Base-by-base conservation (phyloP, 2,329 filamentous ascomycete species). In the Sclerotinia trifoliorum region DNA sequence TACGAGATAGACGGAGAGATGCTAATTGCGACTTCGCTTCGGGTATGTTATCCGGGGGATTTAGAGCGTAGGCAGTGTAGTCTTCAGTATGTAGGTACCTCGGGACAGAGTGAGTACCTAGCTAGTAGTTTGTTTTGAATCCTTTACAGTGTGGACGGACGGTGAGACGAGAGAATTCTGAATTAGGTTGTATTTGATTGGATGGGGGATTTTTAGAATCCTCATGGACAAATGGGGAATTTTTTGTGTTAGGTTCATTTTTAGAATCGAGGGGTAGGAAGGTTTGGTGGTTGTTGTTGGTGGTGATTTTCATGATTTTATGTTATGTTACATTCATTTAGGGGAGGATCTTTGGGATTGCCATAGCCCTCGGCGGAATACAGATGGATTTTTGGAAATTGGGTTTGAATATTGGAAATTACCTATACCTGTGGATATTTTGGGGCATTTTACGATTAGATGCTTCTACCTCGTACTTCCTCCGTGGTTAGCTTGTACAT, bases 311-410 rank as follows among this genome's bases (percentile, higher is more conserved):
- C 24, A 32, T 46, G 62, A 58, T n/a, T 24, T 6, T 60, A 39
- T 46, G 26, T 32, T 61, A 19, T 32, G 26, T 32, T 61, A 19
- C 26, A 61, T 48, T 60, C 26, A 61, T 48, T 60, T 29, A 58
- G 29, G 29, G 51, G 35, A 48, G 64, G 42, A 21, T n/a, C 21
- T 35, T 57, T 32, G 62, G 62, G 19, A 19, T 15, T 55, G 52
- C 64, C 54, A 66, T 39, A 51, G 64, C 54, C 64, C 54, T 66
- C 44, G n/a, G 42, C 13, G 54, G 44, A 61, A 52, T 66, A 58
- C 19, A 61, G 58, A 49, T 49, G 29, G 44, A 49, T 21, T 62
- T 62, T 35, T 35, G 44, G 15, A 35, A 61, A 29, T 29, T 48
- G 21, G 21, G n/a, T 57, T 35, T 56, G 13, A 19, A 7, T 24